Conservation (phyloP, 768 basidiomycete genomes). For the Leccinum aurantiacum region DNA sequence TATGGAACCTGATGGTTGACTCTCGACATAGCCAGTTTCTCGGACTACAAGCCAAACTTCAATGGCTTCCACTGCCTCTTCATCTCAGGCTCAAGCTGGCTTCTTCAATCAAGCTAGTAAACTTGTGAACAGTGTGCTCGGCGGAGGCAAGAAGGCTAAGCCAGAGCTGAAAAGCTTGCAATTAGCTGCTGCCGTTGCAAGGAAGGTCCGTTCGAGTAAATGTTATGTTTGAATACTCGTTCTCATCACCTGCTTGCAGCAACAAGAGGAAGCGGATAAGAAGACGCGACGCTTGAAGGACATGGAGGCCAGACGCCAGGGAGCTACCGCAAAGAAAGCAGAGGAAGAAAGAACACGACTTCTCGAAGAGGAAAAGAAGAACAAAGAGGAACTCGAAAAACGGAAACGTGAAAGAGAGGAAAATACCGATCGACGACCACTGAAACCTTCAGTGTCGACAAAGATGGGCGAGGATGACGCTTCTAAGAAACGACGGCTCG, state of each 20-base stretch:
- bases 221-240: not conserved
- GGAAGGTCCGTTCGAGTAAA: constrained; percentile 61
- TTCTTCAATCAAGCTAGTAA: constrained; percentile 72
- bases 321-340: constrained; percentile 66
- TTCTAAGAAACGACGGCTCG: constrained; percentile 69
- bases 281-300: constrained; percentile 72
- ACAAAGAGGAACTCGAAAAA: constrained; percentile 71
- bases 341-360: constrained; percentile 70
- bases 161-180: constrained; percentile 81
- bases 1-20: constrained; percentile 9
- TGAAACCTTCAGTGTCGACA: constrained; percentile 43
- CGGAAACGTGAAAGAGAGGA: constrained; percentile 84
- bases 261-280: constrained; percentile 86
- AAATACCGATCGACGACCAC: constrained; percentile 63
- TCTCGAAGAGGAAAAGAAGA: constrained; percentile 67
- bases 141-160: constrained; percentile 69
- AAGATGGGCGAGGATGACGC: constrained; percentile 78
- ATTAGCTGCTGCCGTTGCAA: constrained; percentile 78
- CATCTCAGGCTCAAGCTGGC: constrained; percentile 49
- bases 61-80: constrained; percentile 42
- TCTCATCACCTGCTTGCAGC: constrained; percentile 45
- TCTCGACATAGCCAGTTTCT: constrained; percentile 13
- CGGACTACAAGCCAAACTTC: constrained; percentile 58
- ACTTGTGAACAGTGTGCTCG: constrained; percentile 63
- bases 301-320: constrained; percentile 80